Evolutionary conservation across 805 yeast genomes (phyloP), one percentile per base, ranked within the genome.

Genomic region (Candida michaelii): DNA sequence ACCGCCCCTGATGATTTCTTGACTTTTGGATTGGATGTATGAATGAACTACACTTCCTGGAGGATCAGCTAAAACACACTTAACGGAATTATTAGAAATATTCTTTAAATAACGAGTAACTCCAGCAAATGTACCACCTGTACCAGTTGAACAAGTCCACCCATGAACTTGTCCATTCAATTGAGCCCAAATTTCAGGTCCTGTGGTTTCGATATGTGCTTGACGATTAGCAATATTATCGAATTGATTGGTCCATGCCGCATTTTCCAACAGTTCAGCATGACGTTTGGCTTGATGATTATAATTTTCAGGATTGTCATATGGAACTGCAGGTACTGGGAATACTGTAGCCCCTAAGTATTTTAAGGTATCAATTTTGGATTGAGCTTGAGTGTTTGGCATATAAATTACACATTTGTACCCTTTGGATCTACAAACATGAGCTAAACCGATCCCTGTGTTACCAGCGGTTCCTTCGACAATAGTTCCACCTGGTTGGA

Each of bases 401-500:
- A 89, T 88, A 70, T 87, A 89, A 45, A 89, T 85, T 38, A 89
- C 81, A 60, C 93, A 81, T 43, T 83, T 78, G 71, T 89, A 89
- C 23, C 96, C 96, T 52, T 83, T 79, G 36, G 90, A 77, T 27
- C 95, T 72, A 59, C 95, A 86, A 34, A 83, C 79, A 54, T 76
- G 81, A 5, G 96, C 96, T 43, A 89, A 68, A 1, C 96, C 96
- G 52, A 89, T 89, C 13, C 96, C 97, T n/a, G 97, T 89, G 66
- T 89, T 89, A 24, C 97, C 97, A 3, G 97, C 97, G 10, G 96
- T 88, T 6, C 96, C 96, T 63, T 89, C 97, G 13, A 89, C 90
- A 23, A 89, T 79, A 2, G 96, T 89, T 25, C 93, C 96, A 7
- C 95, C 93, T 3, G 89, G 79, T 44, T 66, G 59, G 43, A 89